These are phyloP conservation scores for Verticillium zaregamsianum DNA, from an alignment of 2,329 filamentous ascomycete species.

Conservation along the genomic window DNA sequence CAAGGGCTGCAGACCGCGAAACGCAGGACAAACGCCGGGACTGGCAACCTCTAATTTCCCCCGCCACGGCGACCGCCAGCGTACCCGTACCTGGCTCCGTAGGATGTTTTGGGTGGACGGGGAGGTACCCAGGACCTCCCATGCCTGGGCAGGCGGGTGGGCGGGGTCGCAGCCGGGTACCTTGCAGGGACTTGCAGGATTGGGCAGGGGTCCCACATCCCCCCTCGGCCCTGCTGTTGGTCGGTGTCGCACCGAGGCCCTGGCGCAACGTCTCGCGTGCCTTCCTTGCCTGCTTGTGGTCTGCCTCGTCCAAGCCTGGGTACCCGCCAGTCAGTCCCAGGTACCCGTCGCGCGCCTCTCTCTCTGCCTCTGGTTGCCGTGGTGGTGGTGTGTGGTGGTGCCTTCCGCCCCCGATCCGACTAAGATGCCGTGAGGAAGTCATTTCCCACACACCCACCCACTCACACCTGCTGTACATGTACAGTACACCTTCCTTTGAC, in stretches of 20 bases:
- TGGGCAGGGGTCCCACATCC: background rate
- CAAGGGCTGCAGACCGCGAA: background rate
- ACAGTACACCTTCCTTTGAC: background rate
- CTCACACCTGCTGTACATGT: background rate
- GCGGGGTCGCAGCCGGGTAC: background rate
- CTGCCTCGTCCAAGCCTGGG: background rate
- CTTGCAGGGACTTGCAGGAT: slow-evolving; percentile 1
- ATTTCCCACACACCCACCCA: background rate
- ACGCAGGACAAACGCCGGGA: background rate
- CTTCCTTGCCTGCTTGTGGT: background rate
- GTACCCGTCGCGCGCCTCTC: background rate
- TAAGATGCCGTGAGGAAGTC: background rate
- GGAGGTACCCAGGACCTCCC: background rate
- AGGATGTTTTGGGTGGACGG: background rate
- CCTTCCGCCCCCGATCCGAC: background rate
- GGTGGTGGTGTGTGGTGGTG: background rate
- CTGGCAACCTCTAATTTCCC: background rate
- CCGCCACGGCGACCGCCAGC: background rate
- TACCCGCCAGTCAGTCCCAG: background rate
- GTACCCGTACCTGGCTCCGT: background rate
- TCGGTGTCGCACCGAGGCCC: background rate
- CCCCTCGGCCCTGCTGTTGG: background rate
- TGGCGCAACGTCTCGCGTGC: background rate
- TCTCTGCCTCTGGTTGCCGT: background rate
- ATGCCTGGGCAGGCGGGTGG: background rate